phyloP scores from a whole-genome alignment of 164 flowering plant species.

The Buxus sempervirens region DNA sequence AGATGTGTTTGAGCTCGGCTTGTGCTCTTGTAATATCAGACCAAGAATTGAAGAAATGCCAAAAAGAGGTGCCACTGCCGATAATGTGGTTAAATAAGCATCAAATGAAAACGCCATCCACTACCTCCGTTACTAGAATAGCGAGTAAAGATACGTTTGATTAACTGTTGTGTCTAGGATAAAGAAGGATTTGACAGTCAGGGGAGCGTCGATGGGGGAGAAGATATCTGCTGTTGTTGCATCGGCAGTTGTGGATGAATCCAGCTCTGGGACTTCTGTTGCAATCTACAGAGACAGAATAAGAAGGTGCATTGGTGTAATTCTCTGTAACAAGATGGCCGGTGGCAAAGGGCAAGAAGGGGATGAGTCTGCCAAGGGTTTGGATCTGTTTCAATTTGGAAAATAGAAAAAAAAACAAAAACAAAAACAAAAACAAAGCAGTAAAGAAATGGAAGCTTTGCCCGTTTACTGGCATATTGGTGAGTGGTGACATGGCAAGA shows the following conservation, averaged over 20 bases:
- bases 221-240: slow-evolving; percentile 33
- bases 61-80: slow-evolving; percentile 52
- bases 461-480: too few species aligned
- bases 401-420: too few species aligned
- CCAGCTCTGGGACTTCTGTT: slow-evolving; percentile 41
- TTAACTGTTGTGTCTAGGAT: slow-evolving; percentile 37
- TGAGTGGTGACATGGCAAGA: too few species aligned
- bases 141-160: slow-evolving; percentile 36
- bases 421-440: too few species aligned
- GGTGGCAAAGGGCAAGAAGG: slow-evolving; percentile 50
- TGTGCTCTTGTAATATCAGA: slow-evolving; percentile 36
- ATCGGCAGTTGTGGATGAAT: slow-evolving; percentile 38
- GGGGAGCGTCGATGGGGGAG: slow-evolving; percentile 42
- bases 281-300: slow-evolving; percentile 38
- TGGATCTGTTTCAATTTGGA: too few species aligned
- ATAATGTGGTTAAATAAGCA: slow-evolving; percentile 45
- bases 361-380: too few species aligned
- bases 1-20: slow-evolving; percentile 2
- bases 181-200: slow-evolving; percentile 42
- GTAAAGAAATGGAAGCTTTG: too few species aligned
- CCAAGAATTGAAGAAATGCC: slow-evolving; percentile 47
- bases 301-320: slow-evolving; percentile 20
- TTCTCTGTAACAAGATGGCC: slow-evolving; percentile 40
- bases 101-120: slow-evolving; percentile 58
- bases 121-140: slow-evolving; percentile 50